Conservation (phyloP, 129 eudicot species). For the Escallonia herrerae region DNA sequence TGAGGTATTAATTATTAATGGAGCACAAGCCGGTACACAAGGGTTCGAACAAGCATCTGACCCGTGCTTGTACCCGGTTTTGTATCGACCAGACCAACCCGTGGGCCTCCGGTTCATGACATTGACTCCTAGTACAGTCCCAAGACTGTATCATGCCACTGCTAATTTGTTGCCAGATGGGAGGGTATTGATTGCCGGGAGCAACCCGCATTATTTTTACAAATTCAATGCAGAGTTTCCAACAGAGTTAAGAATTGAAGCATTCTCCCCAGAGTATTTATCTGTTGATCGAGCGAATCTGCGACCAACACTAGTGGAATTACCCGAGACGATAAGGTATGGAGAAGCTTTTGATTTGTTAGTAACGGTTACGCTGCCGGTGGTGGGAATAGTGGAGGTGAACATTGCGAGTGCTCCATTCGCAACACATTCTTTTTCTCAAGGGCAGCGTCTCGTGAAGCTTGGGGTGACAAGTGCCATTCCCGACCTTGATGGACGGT, state of each 20-base stretch:
- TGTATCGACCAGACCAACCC: constrained; percentile 55
- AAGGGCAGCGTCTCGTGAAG: constrained; percentile 79
- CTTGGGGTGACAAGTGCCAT: constrained; percentile 30
- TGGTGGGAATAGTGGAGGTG: constrained; percentile 48
- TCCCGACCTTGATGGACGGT: constrained; percentile 21
- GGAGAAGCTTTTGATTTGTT: constrained; percentile 34
- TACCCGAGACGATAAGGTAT: constrained; percentile 42
- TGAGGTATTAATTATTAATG: constrained; percentile 60
- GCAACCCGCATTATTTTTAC: constrained; percentile 64
- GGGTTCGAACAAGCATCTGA: constrained; percentile 59
- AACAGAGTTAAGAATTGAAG: constrained; percentile 65
- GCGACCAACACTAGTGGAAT: constrained; percentile 29
- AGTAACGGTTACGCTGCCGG: constrained; percentile 41
- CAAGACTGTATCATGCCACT: constrained; percentile 75
- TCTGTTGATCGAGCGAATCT: constrained; percentile 28
- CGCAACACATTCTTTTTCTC: constrained; percentile 76
- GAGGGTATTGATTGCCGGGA: constrained; percentile 62
- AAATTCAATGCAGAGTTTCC: constrained; percentile 47
- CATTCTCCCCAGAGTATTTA: constrained; percentile 68
- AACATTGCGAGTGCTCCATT: constrained; percentile 80
- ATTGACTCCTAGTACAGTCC: constrained; percentile 36
- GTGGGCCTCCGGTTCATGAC: constrained; percentile 56
- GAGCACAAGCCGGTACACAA: constrained; percentile 74
- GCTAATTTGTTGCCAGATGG: constrained; percentile 78
- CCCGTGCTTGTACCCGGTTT: constrained; percentile 59